Percentiles rank a stretch among this genome's conserved stretches.
phyloP scores from a whole-genome alignment of 768 basidiomycete species.

The Lyophyllum decastes region DNA sequence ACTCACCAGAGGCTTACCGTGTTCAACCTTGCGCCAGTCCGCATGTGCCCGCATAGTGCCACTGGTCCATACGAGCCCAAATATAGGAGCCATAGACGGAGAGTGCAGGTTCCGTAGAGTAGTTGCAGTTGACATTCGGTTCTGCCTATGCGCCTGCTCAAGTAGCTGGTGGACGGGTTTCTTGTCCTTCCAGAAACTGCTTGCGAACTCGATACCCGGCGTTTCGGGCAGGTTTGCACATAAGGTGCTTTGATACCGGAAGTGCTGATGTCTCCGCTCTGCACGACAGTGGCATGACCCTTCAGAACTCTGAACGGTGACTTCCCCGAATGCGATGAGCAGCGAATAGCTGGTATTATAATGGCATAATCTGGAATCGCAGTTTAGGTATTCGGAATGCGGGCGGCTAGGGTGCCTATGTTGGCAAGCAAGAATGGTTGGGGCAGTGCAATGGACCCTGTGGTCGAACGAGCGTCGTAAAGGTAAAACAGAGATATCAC shows the following conservation, averaged over 20 bases:
- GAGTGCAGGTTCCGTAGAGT: slow-evolving; percentile 43
- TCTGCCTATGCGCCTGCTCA: slow-evolving; percentile 58
- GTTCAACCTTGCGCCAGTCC: slow-evolving; percentile 47
- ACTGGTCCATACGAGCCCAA: slow-evolving; percentile 57
- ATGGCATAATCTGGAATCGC: slow-evolving; percentile 52
- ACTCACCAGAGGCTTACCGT: slow-evolving; percentile 37
- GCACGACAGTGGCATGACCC: slow-evolving; percentile 34
- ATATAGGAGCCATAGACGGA: slow-evolving; percentile 40
- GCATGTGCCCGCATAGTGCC: slow-evolving; percentile 54
- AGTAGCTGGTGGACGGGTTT: slow-evolving; percentile 50
- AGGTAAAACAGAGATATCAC: background rate
- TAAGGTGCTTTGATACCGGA: slow-evolving; percentile 53
- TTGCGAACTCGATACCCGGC: slow-evolving; percentile 52
- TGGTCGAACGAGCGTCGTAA: background rate
- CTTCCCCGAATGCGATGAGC: slow-evolving; percentile 42
- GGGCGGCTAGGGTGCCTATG: slow-evolving; percentile 28
- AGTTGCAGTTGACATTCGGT: slow-evolving; percentile 55
- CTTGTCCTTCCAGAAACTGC: slow-evolving; percentile 63
- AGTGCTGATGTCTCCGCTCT: slow-evolving; percentile 38
- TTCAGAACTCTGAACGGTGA: slow-evolving; percentile 52
- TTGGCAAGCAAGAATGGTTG: slow-evolving; percentile 35
- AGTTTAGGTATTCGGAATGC: slow-evolving; percentile 40
- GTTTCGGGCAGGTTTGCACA: slow-evolving; percentile 46
- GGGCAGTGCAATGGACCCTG: slow-evolving; percentile 54
- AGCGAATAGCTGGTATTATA: slow-evolving; percentile 43